phyloP scores from a whole-genome alignment of 805 yeast genomes.

The Candida pseudofarinosa region DNA sequence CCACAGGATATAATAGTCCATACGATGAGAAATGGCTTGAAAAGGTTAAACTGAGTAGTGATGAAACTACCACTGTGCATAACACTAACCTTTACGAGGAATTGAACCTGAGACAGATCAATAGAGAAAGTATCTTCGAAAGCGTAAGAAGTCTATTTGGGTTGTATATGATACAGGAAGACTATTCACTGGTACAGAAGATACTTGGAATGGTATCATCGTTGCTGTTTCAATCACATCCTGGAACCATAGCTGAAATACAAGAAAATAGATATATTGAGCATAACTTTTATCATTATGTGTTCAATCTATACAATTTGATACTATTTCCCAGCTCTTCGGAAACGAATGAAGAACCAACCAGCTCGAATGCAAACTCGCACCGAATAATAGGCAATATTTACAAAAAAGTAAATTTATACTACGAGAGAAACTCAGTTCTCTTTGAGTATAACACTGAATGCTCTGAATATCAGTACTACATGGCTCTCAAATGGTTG shows the following conservation, averaged over 20 bases:
- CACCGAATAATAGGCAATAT: constrained; percentile 13
- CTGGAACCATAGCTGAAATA: constrained; percentile 16
- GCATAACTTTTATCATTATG: constrained; percentile 23
- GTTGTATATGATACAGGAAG: constrained; percentile 12
- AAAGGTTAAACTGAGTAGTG: constrained; percentile 4
- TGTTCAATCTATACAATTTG: constrained; percentile 16
- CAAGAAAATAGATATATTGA: constrained; percentile 24
- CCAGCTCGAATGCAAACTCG: constrained; percentile 2
- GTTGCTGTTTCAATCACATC: constrained; percentile 22
- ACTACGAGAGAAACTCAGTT: constrained; percentile 18
- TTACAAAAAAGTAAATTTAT: constrained; percentile 19
- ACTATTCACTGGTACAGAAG: constrained; percentile 16
- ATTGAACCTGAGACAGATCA: not conserved
- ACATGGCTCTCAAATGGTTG: constrained; percentile 18
- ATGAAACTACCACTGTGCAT: not conserved
- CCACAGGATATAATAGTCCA: constrained; percentile 1
- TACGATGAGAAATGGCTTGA: constrained; percentile 9
- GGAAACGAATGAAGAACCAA: not conserved
- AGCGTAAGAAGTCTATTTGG: constrained; percentile 3
- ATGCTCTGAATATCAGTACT: constrained; percentile 19
- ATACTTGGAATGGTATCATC: constrained; percentile 13
- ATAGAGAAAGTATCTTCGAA: not conserved
- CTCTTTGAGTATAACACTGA: constrained; percentile 8
- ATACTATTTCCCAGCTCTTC: constrained; percentile 17
- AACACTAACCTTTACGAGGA: not conserved